Evolutionary conservation across 768 basidiomycete genomes (phyloP).

Genomic region (Cyclocybe aegerita): DNA sequence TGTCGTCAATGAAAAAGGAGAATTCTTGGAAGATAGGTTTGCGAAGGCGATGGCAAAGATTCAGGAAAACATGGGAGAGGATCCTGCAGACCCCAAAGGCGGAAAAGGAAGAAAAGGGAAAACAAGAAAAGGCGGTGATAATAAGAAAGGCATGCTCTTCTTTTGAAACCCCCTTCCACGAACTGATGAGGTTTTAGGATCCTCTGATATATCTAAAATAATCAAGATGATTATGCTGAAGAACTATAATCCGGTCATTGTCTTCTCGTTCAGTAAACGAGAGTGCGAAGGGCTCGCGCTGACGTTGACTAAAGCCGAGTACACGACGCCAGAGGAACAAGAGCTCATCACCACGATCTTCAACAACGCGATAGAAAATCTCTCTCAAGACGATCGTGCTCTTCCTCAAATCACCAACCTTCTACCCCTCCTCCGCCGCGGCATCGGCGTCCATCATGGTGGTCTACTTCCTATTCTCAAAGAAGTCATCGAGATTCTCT

Average conservation of each 20-base stretch:
- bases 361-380: slow-evolving; percentile 89
- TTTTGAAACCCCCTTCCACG: not conserved
- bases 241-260: slow-evolving; percentile 97
- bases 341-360: slow-evolving; percentile 86
- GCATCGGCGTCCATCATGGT: slow-evolving; percentile 98
- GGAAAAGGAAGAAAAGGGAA: slow-evolving; percentile 93
- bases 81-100: slow-evolving; percentile 82
- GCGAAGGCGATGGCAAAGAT: slow-evolving; percentile 96
- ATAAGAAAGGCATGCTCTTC: slow-evolving; percentile 63
- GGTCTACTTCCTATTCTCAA: slow-evolving; percentile 96
- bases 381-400: slow-evolving; percentile 82
- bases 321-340: slow-evolving; percentile 91
- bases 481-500: slow-evolving; percentile 98
- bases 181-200: slow-evolving; percentile 44
- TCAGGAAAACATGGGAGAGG: slow-evolving; percentile 81
- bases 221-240: slow-evolving; percentile 98
- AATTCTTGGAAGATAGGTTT: slow-evolving; percentile 97
- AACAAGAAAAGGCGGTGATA: slow-evolving; percentile 84
- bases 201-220: slow-evolving; percentile 95
- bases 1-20: slow-evolving; percentile 98
- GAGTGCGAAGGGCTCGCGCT: slow-evolving; percentile 95
- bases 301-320: slow-evolving; percentile 92
- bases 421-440: slow-evolving; percentile 89
- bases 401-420: slow-evolving; percentile 94
- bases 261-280: slow-evolving; percentile 97